Conservation (phyloP, 257 asterid genomes). For the Capsicum baccatum region DNA sequence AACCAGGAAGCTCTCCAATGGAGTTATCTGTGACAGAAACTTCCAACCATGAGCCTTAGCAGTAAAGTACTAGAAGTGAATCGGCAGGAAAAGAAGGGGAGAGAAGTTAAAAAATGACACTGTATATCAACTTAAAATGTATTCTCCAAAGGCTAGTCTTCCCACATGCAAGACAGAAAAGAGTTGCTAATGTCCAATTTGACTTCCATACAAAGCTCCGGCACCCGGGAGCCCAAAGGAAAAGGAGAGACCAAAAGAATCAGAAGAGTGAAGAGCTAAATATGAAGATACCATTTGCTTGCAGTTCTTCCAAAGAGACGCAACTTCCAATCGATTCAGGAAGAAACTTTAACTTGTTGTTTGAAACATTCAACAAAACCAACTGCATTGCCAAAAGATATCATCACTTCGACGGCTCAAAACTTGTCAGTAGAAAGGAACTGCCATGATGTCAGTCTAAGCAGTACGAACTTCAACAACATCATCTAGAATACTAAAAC, state of each 20-base stretch:
- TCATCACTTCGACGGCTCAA: not conserved
- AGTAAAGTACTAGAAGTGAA: not conserved
- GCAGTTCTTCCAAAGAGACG: slow-evolving; percentile 93
- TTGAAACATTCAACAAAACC: slow-evolving; percentile 85
- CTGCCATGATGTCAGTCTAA: not conserved
- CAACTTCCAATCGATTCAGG: slow-evolving; percentile 98
- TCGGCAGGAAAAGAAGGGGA: not conserved
- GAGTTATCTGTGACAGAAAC: slow-evolving; percentile 67
- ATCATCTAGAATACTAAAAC: not conserved
- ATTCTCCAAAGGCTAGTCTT: not conserved
- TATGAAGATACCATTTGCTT: slow-evolving; percentile 79
- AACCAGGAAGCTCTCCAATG: slow-evolving; percentile 84
- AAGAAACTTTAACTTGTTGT: slow-evolving; percentile 75
- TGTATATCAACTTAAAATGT: not conserved
- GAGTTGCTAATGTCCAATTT: slow-evolving; percentile 3
- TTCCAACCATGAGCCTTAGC: slow-evolving; percentile 5
- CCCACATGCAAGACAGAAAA: not conserved
- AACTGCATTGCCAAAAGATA: slow-evolving; percentile 58
- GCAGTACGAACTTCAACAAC: not conserved
- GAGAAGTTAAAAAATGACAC: not conserved
- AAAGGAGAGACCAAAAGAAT: slow-evolving; percentile 27
- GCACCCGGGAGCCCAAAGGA: not conserved
- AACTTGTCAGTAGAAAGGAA: not conserved
- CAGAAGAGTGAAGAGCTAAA: slow-evolving; percentile 30
- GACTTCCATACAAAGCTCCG: not conserved